Evolutionary conservation across 257 asterid genomes (phyloP).

Genomic region (Haberlea rhodopensis): DNA sequence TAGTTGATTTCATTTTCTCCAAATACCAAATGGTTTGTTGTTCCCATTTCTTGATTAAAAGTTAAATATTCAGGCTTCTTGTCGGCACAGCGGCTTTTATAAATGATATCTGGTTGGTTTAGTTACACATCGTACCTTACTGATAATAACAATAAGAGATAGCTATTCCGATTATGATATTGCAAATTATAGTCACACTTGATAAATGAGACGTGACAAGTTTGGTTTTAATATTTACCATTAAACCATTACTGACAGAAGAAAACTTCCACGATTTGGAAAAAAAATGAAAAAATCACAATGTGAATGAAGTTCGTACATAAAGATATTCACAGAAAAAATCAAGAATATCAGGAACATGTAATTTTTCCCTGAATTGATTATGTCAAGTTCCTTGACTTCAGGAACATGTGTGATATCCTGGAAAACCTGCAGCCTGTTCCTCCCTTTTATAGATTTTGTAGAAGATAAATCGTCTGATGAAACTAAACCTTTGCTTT

Average conservation of each 20-base stretch:
- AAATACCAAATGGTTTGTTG: too few relatives aligned
- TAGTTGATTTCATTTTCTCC: neutral
- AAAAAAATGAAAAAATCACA: neutral
- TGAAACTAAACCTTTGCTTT: conserved; percentile 20
- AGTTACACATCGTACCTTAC: too few relatives aligned
- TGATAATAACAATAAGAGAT: too few relatives aligned
- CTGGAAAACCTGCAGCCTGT: conserved; percentile 54
- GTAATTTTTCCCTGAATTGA: neutral
- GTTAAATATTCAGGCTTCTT: neutral
- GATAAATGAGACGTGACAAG: neutral
- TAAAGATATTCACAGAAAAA: neutral
- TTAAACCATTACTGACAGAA: conserved; percentile 22
- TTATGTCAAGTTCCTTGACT: conserved; percentile 28
- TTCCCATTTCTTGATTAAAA: neutral
- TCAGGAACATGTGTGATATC: conserved; percentile 42
- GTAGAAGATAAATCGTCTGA: conserved; percentile 23
- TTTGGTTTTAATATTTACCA: conserved; percentile 25
- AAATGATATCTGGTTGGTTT: too few relatives aligned
- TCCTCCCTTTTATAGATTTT: conserved; percentile 31
- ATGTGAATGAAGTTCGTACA: neutral
- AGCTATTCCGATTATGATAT: too few relatives aligned
- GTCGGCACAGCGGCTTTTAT: neutral
- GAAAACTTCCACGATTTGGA: conserved; percentile 21
- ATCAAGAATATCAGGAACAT: neutral
- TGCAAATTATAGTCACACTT: conserved; percentile 4